Base-by-base conservation (phyloP, 495 filamentous ascomycete genomes). In the Trichoderma virens region DNA sequence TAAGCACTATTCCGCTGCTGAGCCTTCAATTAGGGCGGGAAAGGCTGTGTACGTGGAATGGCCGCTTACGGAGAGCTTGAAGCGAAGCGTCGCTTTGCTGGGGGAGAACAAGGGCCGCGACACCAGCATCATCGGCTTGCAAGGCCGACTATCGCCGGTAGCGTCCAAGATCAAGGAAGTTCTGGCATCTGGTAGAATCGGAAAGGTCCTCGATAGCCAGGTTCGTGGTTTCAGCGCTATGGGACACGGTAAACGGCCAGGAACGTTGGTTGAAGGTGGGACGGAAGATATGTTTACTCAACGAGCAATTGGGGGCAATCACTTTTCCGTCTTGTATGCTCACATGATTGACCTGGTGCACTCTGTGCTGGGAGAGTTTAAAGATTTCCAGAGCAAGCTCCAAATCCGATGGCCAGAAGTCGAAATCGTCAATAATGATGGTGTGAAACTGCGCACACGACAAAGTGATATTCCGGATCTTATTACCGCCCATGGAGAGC, bases 31-130 rank as follows among this genome's bases (percentile, higher is more conserved):
- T 8, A 62, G 70, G 20, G 82, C 83, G 0, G 83, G 83, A 18
- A 88, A 88, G 68, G 71, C 76, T 39, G 80, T 83, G 11, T 87
- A 75, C 62, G 75, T 83, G 32, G 86, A 89, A 69, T 88, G 86
- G 86, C 81, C 81, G 18, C 71, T 83, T 0, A 76, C 75, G 0
- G 65, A 76, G 34, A 68, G 76, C 62, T 64, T 69, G 25, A 45
- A 65, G 28, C 69, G 74, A 11, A 77, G 76, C 1, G 61, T 75
- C 61, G 78, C 82, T 51, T 63, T 88, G 64, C 73, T 77, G 1
- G 54, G 65, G 1, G 63, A 78, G 4, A 78, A 74, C 2, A 67
- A 71, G 25, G 59, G 72, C 61, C 69, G 69, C 1, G 73, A 77
- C 0, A 76, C 76, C 1, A 76, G 73, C 63, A 82, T 82, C 4